A percentile compares a stretch with the other conserved stretches of the same genome.
These are phyloP conservation scores for Boletus rufocinnamomeus DNA, from an alignment of 768 basidiomycete species.

Conservation along the genomic window DNA sequence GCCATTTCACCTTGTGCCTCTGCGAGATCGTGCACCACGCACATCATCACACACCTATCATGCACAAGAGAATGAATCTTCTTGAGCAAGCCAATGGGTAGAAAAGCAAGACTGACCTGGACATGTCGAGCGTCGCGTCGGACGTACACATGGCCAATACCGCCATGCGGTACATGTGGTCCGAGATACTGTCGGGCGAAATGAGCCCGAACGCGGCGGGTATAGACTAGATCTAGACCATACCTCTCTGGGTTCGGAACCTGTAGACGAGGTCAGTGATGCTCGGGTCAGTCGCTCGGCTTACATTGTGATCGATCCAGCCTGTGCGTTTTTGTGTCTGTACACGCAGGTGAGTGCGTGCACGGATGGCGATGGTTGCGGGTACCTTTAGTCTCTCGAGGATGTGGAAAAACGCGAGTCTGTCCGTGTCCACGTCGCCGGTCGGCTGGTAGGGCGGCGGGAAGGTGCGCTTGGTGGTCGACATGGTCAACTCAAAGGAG, in stretches of 20 bases:
- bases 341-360: background rate
- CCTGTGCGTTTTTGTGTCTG: constrained; percentile 96
- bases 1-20: constrained; percentile 76
- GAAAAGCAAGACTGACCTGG: constrained; percentile 53
- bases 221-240: background rate
- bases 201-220: background rate
- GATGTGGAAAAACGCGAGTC: constrained; percentile 88
- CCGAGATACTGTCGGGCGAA: constrained; percentile 67
- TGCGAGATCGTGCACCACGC: constrained; percentile 91
- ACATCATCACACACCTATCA: constrained; percentile 79
- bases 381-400: constrained; percentile 84
- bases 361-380: background rate
- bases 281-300: background rate
- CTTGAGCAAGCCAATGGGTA: background rate
- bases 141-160: constrained; percentile 88
- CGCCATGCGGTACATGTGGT: constrained; percentile 98
- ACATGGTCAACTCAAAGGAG: constrained; percentile 8
- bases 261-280: constrained; percentile 40
- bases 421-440: constrained; percentile 60
- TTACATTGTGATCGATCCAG: constrained; percentile 77
- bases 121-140: constrained; percentile 63
- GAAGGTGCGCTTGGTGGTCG: constrained; percentile 44
- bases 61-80: too few relatives aligned
- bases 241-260: constrained; percentile 86
- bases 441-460: constrained; percentile 58